These are phyloP conservation scores for Xylaria sp. DNA, from an alignment of 2,329 filamentous ascomycete genomes.

Conservation along the genomic window DNA sequence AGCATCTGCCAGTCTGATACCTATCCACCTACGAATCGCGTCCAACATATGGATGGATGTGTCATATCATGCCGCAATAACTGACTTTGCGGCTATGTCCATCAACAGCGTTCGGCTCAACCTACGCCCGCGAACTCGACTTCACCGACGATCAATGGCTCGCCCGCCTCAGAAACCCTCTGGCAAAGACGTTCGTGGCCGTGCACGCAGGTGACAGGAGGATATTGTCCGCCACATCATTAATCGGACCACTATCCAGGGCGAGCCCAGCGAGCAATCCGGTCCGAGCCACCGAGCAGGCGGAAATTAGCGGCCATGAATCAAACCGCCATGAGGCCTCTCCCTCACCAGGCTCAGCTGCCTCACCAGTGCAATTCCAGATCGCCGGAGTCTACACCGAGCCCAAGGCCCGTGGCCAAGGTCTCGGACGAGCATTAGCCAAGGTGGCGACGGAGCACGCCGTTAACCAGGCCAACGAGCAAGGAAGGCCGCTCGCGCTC, in stretches of 20 bases:
- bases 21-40: too few relatives aligned
- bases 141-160: conserved; percentile 43
- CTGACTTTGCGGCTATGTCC: conserved; percentile 13
- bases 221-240: conserved; percentile 38
- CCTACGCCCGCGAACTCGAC: conserved; percentile 39
- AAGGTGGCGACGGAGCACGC: conserved; percentile 34
- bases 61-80: conserved; percentile 19
- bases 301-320: conserved; percentile 13
- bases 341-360: too few relatives aligned
- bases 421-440: conserved; percentile 40
- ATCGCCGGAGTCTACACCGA: conserved; percentile 43
- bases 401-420: conserved; percentile 41
- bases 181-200: conserved; percentile 40
- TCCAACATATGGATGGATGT: background rate
- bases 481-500: conserved; percentile 27
- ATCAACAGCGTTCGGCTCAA: conserved; percentile 42
- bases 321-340: conserved; percentile 12
- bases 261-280: conserved; percentile 26
- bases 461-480: conserved; percentile 22
- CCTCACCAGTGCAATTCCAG: conserved; percentile 34
- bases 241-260: conserved; percentile 37
- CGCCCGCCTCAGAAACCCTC: conserved; percentile 40
- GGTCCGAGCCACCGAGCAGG: conserved; percentile 17
- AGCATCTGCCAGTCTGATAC: too few relatives aligned
- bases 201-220: conserved; percentile 23